Base-by-base conservation (phyloP, 768 basidiomycete genomes). In the Tylopilus plumbeoviolaceoides region DNA sequence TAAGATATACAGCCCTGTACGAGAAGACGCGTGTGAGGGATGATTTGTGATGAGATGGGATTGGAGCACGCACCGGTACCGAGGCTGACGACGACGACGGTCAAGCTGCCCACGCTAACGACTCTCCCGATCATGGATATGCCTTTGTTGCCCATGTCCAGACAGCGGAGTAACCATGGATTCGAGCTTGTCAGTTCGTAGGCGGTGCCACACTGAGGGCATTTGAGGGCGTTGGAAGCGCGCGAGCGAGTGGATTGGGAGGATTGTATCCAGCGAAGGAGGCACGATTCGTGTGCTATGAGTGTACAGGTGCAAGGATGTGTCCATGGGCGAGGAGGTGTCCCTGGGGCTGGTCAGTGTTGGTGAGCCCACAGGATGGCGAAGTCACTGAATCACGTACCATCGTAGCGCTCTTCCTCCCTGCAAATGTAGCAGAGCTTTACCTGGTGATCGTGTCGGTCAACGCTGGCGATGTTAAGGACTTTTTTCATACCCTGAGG, bases 221-320 rank as follows among this genome's bases (percentile, higher is more conserved):
- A 91, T 62, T 89, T 87, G 55, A 89, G 76, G 0, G 87, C 86
- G 62, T 87, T 85, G 18, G 60, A 51, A 1, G 77, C 69, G 27
- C 80, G 75, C 9, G 83, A 79, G 10, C 74, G 68, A 44, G 73
- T 82, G 21, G 77, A 73, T 59, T 91, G 85, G 4, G 87, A 80
- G 17, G 85, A 76, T 54, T 83, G 79, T 36, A 91, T 88, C 89
- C 89, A 91, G 57, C 83, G 80, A 30, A 90, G 76, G 15, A 91
- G 79, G 70, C 89, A 91, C 0, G 80, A 71, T 64, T 91, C 87
- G 67, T 91, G 89, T 3, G 89, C 89, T 38, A 91, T 73, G 36
- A 91, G 78, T 0, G 89, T 89, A 62, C 89, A 91, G 44, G 72
- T 82, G 67, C 89, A 91, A 3, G 89, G 89, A 59, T 91, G 89